Evolutionary conservation across 2,329 filamentous ascomycete species (phyloP).

Genomic region (Diplocarpon rosae): DNA sequence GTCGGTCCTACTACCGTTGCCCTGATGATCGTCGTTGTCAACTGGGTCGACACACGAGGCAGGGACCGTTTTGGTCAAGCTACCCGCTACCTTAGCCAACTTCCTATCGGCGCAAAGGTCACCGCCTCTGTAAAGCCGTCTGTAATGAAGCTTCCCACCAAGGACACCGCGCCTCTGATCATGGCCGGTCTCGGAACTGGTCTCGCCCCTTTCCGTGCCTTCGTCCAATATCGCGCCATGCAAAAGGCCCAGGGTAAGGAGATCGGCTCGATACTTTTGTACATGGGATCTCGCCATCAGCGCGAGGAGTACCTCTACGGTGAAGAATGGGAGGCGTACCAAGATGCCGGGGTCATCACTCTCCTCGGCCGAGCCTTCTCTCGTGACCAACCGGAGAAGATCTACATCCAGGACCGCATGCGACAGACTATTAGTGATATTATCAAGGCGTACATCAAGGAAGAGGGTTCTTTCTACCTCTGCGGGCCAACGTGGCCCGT

Average conservation of each 20-base stretch:
- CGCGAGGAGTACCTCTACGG: slow-evolving; percentile 98
- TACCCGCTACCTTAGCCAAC: slow-evolving; percentile 73
- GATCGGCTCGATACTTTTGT: slow-evolving; percentile 85
- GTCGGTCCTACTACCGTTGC: slow-evolving; percentile 84
- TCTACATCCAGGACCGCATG: slow-evolving; percentile 99
- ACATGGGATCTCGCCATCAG: slow-evolving; percentile 95
- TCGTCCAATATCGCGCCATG: slow-evolving; percentile 95
- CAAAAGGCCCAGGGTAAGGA: slow-evolving; percentile 96
- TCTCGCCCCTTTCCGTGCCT: slow-evolving; percentile 96
- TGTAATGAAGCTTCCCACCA: slow-evolving; percentile 93
- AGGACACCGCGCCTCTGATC: slow-evolving; percentile 85
- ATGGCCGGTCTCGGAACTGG: slow-evolving; percentile 99
- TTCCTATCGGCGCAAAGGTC: slow-evolving; percentile 65
- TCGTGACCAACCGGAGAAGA: slow-evolving; percentile 94
- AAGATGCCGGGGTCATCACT: slow-evolving; percentile 90
- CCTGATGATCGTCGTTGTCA: slow-evolving; percentile 93
- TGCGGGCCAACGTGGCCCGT: slow-evolving; percentile 98
- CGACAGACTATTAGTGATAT: slow-evolving; percentile 75
- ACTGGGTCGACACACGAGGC: slow-evolving; percentile 83
- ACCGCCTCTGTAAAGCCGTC: slow-evolving; percentile 95
- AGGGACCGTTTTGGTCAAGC: slow-evolving; percentile 88
- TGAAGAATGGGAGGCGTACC: slow-evolving; percentile 98
- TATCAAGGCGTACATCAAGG: slow-evolving; percentile 70
- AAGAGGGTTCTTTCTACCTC: slow-evolving; percentile 91
- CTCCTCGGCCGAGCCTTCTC: slow-evolving; percentile 90